These are phyloP conservation scores for Podospora tetraspora DNA, from an alignment of 495 filamentous ascomycete species.

Conservation along the genomic window DNA sequence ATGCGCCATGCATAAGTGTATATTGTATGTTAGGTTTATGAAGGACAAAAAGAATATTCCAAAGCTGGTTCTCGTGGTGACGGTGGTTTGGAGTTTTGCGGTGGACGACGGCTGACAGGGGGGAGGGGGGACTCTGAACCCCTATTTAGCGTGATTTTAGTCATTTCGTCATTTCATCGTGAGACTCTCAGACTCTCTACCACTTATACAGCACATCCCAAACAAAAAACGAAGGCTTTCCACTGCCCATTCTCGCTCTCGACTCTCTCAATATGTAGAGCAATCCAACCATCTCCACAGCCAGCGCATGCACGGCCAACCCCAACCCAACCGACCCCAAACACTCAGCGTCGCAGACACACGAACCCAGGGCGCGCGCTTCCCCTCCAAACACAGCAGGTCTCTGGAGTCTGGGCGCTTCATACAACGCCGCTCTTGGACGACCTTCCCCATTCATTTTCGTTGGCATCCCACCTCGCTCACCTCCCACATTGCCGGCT, in stretches of 20 bases:
- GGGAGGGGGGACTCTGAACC: not conserved
- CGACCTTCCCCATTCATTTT: not conserved
- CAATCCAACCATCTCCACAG: not conserved
- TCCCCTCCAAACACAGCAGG: not conserved
- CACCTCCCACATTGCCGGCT: not conserved
- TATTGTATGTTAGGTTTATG: constrained; percentile 33
- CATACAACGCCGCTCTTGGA: not conserved
- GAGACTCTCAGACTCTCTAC: not conserved
- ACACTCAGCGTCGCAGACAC: constrained; percentile 1
- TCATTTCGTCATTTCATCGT: not conserved
- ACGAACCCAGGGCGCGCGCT: not conserved
- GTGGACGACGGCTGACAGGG: too few relatives aligned
- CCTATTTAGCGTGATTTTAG: not conserved
- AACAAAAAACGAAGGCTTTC: not conserved
- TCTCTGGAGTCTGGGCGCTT: not conserved
- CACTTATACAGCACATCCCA: not conserved
- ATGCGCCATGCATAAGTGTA: constrained; percentile 31
- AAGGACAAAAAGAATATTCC: constrained; percentile 14
- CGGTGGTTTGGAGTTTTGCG: not conserved
- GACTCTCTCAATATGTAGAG: not conserved
- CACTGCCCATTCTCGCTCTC: not conserved
- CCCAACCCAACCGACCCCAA: constrained; percentile 2
- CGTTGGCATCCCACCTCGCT: not conserved
- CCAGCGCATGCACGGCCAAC: not conserved
- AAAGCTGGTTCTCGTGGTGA: not conserved